Percentiles rank a stretch among this genome's conserved stretches.
Conservation (phyloP, 257 asterid species). For the Solanum lignicaule region DNA sequence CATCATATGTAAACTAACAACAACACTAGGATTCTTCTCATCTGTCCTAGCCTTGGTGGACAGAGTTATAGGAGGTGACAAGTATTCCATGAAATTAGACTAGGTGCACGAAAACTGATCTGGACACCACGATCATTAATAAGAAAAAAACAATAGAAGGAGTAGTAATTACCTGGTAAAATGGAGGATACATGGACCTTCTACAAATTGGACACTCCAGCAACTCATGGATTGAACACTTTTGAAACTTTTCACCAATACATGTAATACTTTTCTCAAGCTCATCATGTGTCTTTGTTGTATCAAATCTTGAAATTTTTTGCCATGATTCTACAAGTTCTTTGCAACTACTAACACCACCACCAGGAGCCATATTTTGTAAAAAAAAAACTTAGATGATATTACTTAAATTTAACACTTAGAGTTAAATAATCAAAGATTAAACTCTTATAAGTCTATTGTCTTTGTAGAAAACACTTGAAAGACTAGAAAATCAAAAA, state of each 20-base stretch:
- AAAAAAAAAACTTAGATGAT: background rate
- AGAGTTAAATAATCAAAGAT: background rate
- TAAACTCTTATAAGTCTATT: background rate
- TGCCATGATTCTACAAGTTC: slow-evolving; percentile 37
- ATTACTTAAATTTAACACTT: background rate
- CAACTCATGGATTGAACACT: slow-evolving; percentile 36
- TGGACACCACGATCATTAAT: background rate
- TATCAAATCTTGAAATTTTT: slow-evolving; percentile 24
- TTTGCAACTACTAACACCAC: slow-evolving; percentile 31
- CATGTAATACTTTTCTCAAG: slow-evolving; percentile 24
- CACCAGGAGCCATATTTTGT: slow-evolving; percentile 53
- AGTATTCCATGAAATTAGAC: background rate
- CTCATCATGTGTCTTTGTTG: slow-evolving; percentile 7
- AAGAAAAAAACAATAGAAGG: background rate
- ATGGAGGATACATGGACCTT: slow-evolving; percentile 64
- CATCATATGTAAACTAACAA: background rate
- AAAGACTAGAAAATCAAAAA: slow-evolving; percentile 4
- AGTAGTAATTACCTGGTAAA: slow-evolving; percentile 53
- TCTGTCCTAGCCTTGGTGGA: background rate
- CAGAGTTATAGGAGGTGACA: background rate
- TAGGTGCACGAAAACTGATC: background rate
- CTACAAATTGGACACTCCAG: slow-evolving; percentile 70
- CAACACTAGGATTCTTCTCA: background rate
- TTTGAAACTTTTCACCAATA: slow-evolving; percentile 32
- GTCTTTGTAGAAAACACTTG: slow-evolving; percentile 5